These are phyloP conservation scores for Helichrysum umbraculigerum DNA, from an alignment of 129 eudicot genomes.

Conservation along the genomic window DNA sequence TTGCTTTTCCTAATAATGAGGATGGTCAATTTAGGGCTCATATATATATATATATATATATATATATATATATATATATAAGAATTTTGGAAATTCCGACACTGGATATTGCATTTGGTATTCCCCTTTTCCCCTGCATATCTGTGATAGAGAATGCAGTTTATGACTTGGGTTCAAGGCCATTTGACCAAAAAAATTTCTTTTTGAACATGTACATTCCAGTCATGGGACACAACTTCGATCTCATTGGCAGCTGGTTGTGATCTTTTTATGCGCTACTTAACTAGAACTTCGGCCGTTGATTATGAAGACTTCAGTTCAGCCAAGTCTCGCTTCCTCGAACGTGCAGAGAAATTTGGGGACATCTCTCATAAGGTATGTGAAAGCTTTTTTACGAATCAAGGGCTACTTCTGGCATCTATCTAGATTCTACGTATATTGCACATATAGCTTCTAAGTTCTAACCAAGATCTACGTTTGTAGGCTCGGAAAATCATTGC, in stretches of 20 bases:
- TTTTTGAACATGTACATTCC: constrained; percentile 16
- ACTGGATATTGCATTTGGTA: neutral
- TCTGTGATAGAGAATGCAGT: neutral
- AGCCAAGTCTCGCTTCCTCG: constrained; percentile 91
- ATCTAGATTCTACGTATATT: neutral
- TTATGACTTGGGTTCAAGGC: constrained; percentile 11
- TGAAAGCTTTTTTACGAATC: neutral
- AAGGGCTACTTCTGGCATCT: neutral
- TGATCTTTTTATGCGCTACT: constrained; percentile 98
- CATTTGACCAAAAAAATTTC: neutral
- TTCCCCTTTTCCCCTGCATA: neutral
- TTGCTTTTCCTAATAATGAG: too few relatives aligned
- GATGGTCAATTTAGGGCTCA: too few relatives aligned
- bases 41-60: too few relatives aligned
- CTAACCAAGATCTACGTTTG: constrained; percentile 15
- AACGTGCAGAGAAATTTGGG: constrained; percentile 98
- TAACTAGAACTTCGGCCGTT: constrained; percentile 90
- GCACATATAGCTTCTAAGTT: constrained; percentile 1
- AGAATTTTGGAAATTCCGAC: neutral
- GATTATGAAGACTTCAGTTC: constrained; percentile 89
- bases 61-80: too few relatives aligned
- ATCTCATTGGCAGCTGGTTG: constrained; percentile 98
- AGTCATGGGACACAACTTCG: constrained; percentile 97
- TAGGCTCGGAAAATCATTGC: constrained; percentile 95
- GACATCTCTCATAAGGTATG: constrained; percentile 89